Evolutionary conservation across 441 rosid genomes (phyloP).

Genomic region (Brassica hybrid): DNA sequence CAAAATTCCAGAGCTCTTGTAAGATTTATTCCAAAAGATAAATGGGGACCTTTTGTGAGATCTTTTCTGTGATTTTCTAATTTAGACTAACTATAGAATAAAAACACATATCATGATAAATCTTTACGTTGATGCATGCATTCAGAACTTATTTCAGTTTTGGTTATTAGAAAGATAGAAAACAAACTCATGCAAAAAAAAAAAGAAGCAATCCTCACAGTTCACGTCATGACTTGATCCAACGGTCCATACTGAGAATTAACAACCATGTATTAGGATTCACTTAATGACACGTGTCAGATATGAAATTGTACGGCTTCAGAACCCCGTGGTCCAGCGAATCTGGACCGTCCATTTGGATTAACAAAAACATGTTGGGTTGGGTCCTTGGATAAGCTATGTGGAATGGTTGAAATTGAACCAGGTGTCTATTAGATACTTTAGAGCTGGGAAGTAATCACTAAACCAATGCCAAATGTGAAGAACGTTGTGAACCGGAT

Average conservation of each 20-base stretch:
- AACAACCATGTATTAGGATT: too few relatives aligned
- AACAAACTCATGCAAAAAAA: background rate
- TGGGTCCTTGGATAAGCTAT: slow-evolving; percentile 33
- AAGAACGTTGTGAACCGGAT: background rate
- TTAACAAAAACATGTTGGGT: background rate
- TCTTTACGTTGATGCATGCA: slow-evolving; percentile 9
- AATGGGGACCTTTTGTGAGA: slow-evolving; percentile 42
- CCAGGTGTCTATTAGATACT: slow-evolving; percentile 19
- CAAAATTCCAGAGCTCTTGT: slow-evolving; percentile 39
- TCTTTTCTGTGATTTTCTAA: slow-evolving; percentile 29
- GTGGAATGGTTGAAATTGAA: slow-evolving; percentile 12
- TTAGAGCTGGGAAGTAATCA: background rate
- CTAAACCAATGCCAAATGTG: slow-evolving; percentile 7
- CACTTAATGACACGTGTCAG: slow-evolving; percentile 26
- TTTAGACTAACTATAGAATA: slow-evolving; percentile 20
- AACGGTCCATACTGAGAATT: background rate
- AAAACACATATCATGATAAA: slow-evolving; percentile 16
- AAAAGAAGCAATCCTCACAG: slow-evolving; percentile 17
- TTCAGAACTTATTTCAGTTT: too few relatives aligned
- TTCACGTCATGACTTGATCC: slow-evolving; percentile 31
- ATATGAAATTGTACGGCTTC: slow-evolving; percentile 26
- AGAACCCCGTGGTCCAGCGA: slow-evolving; percentile 29
- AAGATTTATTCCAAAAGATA: slow-evolving; percentile 41
- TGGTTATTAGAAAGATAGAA: too few relatives aligned
- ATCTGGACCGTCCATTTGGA: slow-evolving; percentile 34